These are phyloP conservation scores for Pulveroboletus sp. DNA, from an alignment of 768 basidiomycete species.

Conservation along the genomic window DNA sequence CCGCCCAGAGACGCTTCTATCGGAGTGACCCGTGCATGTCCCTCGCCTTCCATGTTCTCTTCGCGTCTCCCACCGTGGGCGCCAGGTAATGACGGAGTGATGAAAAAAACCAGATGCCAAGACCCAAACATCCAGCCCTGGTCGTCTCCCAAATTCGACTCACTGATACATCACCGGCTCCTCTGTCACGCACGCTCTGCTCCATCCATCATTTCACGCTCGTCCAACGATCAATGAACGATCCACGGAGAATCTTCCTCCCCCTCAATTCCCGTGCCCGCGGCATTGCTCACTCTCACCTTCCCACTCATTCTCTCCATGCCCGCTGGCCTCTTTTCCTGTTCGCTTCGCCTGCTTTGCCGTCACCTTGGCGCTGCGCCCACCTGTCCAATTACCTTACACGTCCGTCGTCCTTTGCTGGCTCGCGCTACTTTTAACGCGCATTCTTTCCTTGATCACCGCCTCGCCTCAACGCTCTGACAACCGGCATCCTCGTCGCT, in stretches of 20 bases:
- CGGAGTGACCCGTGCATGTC: too few species aligned
- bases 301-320: too few species aligned
- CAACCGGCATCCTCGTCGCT: slow-evolving; percentile 1
- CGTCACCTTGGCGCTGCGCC: slow-evolving; percentile 6
- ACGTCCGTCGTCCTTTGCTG: slow-evolving; percentile 6
- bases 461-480: slow-evolving; percentile 4
- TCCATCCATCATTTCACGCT: background rate
- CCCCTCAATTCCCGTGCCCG: slow-evolving; percentile 1
- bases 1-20: too few species aligned
- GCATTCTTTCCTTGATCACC: slow-evolving; percentile 13
- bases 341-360: background rate
- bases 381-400: background rate
- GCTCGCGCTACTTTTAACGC: slow-evolving; percentile 1
- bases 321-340: background rate
- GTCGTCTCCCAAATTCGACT: too few species aligned
- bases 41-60: background rate
- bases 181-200: background rate
- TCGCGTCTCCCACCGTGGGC: background rate
- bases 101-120: background rate
- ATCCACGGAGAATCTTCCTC: background rate
- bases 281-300: slow-evolving; percentile 1
- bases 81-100: background rate
- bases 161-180: background rate
- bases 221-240: background rate
- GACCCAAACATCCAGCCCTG: too few species aligned